Percentiles rank a stretch among this genome's conserved stretches.
phyloP scores from a whole-genome alignment of 495 filamentous ascomycete genomes.

The Penicillium coprophilum region DNA sequence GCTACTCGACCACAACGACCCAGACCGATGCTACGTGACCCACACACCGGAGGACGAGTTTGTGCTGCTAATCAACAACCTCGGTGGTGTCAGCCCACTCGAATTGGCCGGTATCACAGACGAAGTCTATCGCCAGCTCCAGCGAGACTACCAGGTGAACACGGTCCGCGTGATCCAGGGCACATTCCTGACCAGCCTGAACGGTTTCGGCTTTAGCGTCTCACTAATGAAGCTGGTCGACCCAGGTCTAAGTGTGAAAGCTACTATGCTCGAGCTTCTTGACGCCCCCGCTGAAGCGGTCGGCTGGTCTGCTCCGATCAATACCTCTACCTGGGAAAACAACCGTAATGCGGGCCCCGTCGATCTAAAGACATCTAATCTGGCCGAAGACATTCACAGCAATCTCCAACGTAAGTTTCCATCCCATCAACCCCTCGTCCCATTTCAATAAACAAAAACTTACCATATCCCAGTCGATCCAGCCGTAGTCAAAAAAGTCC shows the following conservation, averaged over 20 bases:
- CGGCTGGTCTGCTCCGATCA: constrained; percentile 79
- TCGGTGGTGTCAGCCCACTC: constrained; percentile 86
- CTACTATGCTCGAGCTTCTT: constrained; percentile 78
- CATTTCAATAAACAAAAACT: constrained; percentile 13
- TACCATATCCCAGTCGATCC: constrained; percentile 55
- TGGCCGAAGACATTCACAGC: constrained; percentile 56
- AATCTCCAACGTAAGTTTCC: constrained; percentile 61
- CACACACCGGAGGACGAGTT: constrained; percentile 60
- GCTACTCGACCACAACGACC: constrained; percentile 73
- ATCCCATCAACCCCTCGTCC: neutral
- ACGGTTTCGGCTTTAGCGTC: constrained; percentile 90
- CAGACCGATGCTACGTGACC: constrained; percentile 76
- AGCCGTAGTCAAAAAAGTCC: constrained; percentile 52
- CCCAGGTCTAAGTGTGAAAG: constrained; percentile 74
- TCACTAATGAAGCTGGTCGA: constrained; percentile 78
- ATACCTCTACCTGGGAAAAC: constrained; percentile 50
- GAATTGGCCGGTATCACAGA: constrained; percentile 86
- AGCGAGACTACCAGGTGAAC: constrained; percentile 63
- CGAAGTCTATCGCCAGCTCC: constrained; percentile 82
- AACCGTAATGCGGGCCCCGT: constrained; percentile 42
- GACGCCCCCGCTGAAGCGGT: constrained; percentile 82
- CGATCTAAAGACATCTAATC: constrained; percentile 56
- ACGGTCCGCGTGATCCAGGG: constrained; percentile 64
- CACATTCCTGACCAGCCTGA: constrained; percentile 79
- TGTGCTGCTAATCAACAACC: constrained; percentile 87